Evolutionary conservation across 345 rosid species (phyloP), one percentile per base, ranked within the genome.

Genomic region (Gossypium bickii): DNA sequence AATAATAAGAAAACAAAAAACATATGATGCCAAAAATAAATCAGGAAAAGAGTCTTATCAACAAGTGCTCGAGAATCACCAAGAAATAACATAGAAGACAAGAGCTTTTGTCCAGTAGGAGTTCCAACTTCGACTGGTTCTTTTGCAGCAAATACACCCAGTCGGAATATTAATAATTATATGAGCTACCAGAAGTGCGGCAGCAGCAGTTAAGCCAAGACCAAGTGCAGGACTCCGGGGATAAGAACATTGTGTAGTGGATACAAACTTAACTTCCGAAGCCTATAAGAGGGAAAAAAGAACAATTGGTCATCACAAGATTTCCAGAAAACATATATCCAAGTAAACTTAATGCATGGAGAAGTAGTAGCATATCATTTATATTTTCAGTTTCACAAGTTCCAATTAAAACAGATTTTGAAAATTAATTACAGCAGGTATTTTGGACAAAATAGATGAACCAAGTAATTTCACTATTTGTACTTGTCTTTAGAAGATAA

Each of bases 71-170:
- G 53, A 74, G 61, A 71, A 43, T 78, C 85, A 95, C 99, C 99
- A 95, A 63, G 98, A 95, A 85, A 89, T 80, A 76, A 89, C 85
- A 44, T 87, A 95, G 89, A 87, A 88, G 74, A 87, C 63, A 76
- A 93, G 77, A 59, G 99, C 85, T 70, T 85, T 62, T 16, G 83
- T 83, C 94, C 96, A 88, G 73, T 88, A 84, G 66, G 89, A 81
- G 77, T 81, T 85, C 17, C 93, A 86, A 75, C 87, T 83, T 67
- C 79, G 63, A 11, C 83, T 85, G 70, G 81, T 79, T 82, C 87
- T 86, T 81, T 80, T 85, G 87, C 98, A 92, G 85, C 97, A 94
- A 77, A 91, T 51, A 78, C 98, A 92, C 24, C 98, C 93, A 24
- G 85, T 86, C 65, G 90, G 83, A 25, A 85, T 82, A 58, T 86